Conservation (phyloP, 2,329 filamentous ascomycete species). For the Didymella keratinophila region DNA sequence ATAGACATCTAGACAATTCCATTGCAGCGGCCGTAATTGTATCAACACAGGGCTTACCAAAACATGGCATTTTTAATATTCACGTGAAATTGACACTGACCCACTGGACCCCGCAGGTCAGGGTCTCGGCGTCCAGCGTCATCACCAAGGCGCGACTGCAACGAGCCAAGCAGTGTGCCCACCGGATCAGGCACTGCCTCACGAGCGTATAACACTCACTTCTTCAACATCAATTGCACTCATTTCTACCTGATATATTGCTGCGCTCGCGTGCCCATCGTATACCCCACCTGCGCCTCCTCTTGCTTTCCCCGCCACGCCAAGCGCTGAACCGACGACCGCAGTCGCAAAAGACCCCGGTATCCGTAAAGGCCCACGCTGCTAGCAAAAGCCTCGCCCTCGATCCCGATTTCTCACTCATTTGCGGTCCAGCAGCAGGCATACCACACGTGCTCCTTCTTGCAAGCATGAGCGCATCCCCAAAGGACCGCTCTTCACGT, state of each 20-base stretch:
- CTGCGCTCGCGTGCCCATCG: conserved; percentile 9
- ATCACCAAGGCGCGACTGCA: conserved; percentile 19
- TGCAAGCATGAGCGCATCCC: conserved; percentile 45
- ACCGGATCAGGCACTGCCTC: conserved; percentile 26
- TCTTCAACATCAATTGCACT: conserved; percentile 1
- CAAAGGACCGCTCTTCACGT: conserved; percentile 33
- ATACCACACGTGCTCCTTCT: background rate
- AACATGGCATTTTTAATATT: background rate
- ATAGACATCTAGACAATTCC: conserved; percentile 33
- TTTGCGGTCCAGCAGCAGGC: background rate
- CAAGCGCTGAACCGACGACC: conserved; percentile 34
- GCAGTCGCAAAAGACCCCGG: conserved; percentile 30
- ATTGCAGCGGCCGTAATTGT: conserved; percentile 9
- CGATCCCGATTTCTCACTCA: conserved; percentile 5
- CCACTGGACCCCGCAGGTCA: conserved; percentile 10
- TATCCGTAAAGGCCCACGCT: conserved; percentile 32
- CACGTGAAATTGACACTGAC: conserved; percentile 13
- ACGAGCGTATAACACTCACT: background rate
- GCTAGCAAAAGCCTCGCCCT: conserved; percentile 19
- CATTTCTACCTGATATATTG: background rate
- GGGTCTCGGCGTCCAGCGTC: conserved; percentile 10
- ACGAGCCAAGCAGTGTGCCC: conserved; percentile 35
- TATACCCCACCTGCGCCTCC: conserved; percentile 14
- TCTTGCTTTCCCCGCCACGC: conserved; percentile 38
- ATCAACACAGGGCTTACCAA: background rate